Percentiles rank a stretch among this genome's conserved stretches.
Evolutionary conservation across 2,329 filamentous ascomycete species (phyloP).

Genomic region (Penicillium brasilianum): DNA sequence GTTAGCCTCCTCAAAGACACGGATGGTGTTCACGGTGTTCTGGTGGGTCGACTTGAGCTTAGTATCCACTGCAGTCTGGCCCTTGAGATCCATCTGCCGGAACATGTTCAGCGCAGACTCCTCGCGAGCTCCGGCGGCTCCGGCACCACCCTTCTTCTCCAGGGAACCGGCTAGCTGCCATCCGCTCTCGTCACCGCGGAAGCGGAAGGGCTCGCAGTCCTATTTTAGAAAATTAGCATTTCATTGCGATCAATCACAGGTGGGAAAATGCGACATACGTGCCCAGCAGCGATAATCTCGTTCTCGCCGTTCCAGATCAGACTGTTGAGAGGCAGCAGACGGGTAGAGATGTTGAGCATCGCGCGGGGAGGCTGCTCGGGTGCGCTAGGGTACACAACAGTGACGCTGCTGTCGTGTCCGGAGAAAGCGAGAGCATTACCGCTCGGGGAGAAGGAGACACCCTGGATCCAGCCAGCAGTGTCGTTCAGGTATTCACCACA

Average conservation of each 20-base stretch:
- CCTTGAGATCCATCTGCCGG: constrained; percentile 97
- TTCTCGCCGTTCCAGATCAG: constrained; percentile 89
- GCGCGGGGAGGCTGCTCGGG: constrained; percentile 89
- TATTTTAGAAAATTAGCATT: constrained; percentile 28
- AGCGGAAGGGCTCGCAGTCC: constrained; percentile 84
- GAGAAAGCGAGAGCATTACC: constrained; percentile 93
- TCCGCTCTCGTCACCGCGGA: constrained; percentile 75
- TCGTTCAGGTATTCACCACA: constrained; percentile 97
- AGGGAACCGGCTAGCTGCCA: constrained; percentile 85
- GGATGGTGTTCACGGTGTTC: constrained; percentile 88
- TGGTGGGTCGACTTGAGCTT: constrained; percentile 95
- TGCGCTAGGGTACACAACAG: constrained; percentile 89
- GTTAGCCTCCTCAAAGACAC: constrained; percentile 71
- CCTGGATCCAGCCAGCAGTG: constrained; percentile 95
- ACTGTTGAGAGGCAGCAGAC: constrained; percentile 89
- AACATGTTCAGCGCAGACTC: constrained; percentile 98
- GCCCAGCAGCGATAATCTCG: constrained; percentile 93
- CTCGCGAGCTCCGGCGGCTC: constrained; percentile 68
- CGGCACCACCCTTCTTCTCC: constrained; percentile 71
- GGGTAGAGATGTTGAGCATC: constrained; percentile 87
- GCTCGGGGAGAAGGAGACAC: constrained; percentile 88
- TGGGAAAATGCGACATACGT: constrained; percentile 58
- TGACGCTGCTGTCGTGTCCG: constrained; percentile 94
- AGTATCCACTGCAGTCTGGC: constrained; percentile 88
- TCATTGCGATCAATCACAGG: background rate